Conservation (phyloP, 257 asterid species). For the Ehretia macrophylla region DNA sequence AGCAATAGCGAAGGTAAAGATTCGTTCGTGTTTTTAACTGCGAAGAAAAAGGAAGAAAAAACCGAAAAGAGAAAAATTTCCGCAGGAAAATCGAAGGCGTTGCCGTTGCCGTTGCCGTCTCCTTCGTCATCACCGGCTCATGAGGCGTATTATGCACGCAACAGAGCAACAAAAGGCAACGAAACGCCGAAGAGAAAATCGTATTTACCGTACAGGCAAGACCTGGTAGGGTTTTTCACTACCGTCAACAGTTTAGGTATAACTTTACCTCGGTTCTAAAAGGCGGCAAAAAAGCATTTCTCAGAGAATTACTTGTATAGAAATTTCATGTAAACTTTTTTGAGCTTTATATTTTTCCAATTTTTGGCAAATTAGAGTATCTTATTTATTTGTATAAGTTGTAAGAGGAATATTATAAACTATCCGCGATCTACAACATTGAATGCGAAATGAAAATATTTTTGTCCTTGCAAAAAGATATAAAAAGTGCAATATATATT, state of each 20-base stretch:
- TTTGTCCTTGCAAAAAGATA: too few relatives aligned
- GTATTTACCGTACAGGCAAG: conserved; percentile 70
- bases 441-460: too few relatives aligned
- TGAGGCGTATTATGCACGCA: conserved; percentile 52
- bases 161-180: conserved; percentile 44
- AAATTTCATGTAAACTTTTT: too few relatives aligned
- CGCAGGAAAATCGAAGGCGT: conserved; percentile 24
- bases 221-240: conserved; percentile 63
- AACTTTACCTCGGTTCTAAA: conserved; percentile 35
- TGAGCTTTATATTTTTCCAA: too few relatives aligned
- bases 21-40: conserved; percentile 55
- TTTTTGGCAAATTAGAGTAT: too few relatives aligned
- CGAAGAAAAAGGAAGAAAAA: conserved; percentile 35
- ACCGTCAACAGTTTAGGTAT: conserved; percentile 43
- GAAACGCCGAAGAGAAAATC: conserved; percentile 54
- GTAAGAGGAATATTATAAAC: too few relatives aligned
- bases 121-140: conserved; percentile 34
- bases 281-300: neutral
- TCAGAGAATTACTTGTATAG: too few relatives aligned
- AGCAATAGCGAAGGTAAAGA: conserved; percentile 89
- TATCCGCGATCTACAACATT: too few relatives aligned
- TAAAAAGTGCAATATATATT: too few relatives aligned
- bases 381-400: too few relatives aligned
- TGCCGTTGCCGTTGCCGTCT: conserved; percentile 27
- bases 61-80: conserved; percentile 13